These are phyloP conservation scores for Gremmenia infestans DNA, from an alignment of 2,329 filamentous ascomycete genomes.

Conservation along the genomic window DNA sequence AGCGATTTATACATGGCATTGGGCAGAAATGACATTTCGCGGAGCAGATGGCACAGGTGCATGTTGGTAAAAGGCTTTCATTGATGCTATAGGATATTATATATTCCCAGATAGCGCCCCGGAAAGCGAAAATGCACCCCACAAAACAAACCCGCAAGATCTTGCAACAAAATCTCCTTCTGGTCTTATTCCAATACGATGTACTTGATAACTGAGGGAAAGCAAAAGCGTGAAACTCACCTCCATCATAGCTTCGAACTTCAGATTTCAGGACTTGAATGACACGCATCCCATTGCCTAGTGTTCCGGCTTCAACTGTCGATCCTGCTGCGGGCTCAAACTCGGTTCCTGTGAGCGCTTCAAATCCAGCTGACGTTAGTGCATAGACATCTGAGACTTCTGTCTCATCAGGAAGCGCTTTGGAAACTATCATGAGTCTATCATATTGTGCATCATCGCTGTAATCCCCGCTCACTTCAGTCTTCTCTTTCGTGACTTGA, in stretches of 20 bases:
- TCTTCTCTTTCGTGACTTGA: conserved; percentile 42
- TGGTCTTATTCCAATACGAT: conserved; percentile 4
- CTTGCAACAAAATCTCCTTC: conserved; percentile 12
- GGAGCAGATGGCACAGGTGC: conserved; percentile 25
- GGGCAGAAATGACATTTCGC: conserved; percentile 12
- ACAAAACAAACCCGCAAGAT: conserved; percentile 5
- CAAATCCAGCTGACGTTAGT: conserved; percentile 67
- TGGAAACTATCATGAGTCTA: conserved; percentile 78
- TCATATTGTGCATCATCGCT: conserved; percentile 61
- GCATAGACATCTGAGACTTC: conserved; percentile 77
- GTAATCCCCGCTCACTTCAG: conserved; percentile 46
- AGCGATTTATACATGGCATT: conserved; percentile 8
- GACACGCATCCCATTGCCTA: conserved; percentile 75
- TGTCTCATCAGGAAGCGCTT: conserved; percentile 55
- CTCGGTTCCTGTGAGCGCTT: conserved; percentile 75
- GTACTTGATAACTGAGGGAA: not conserved
- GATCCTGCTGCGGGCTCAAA: conserved; percentile 86
- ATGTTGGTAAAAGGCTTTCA: conserved; percentile 33
- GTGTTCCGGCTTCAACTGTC: conserved; percentile 78
- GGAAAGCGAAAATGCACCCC: conserved; percentile 20
- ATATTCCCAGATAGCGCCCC: conserved; percentile 31
- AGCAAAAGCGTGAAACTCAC: conserved; percentile 46
- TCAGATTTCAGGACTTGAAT: conserved; percentile 86
- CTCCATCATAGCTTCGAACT: conserved; percentile 83
- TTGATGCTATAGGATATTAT: conserved; percentile 37